Base-by-base conservation (phyloP, 106 monocot genomes). In the Xerophyta viscosa region DNA sequence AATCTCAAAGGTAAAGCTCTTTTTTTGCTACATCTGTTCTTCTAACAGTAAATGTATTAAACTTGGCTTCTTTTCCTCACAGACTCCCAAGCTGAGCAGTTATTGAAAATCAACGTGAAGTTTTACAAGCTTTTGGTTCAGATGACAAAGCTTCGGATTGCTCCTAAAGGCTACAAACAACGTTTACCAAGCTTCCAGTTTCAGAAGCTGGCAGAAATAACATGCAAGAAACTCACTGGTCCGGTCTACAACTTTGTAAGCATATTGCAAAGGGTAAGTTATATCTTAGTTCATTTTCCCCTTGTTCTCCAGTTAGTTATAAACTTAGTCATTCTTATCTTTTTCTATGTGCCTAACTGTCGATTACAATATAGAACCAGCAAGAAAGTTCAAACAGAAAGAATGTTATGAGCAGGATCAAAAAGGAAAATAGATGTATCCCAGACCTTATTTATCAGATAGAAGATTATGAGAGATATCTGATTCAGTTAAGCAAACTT, bases 381-480 rank as follows among this genome's bases (percentile, higher is more conserved):
- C 78, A 77, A 60, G 76, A 60, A 41, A 73, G 24, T 60, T 29
- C 55, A 18, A 48, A 62, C 29, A 29, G 30, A 20, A 84, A 36
- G 29, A 84, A 73, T 28, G 69, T 71, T 9, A 39, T 82, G 3
- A 66, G 58, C 64, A 96, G 70, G 61, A 96, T 96, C 48, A 96
- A 73, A 76, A 85, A 79, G 64, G 96, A 96, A 53, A 96, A 69
- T 29, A 73, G 55, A 62, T 86, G 89, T 56, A 82, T 96, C 36
- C 96, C 96, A 24, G 79, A 96, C 52, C 63, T 96, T 30, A 82
- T 96, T 52, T 96, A 76, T 48, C 84, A 82, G 24, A 96, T 96
- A 49, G 96, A 96, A 73, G 85, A 89, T 58, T 96, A 86, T 42
- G 96, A 96, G 63, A 81, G 71, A 37, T 88, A 89, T 66, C 73